Conservation (phyloP, 108 stramenopile genomes). For the Fistulifera solaris region DNA sequence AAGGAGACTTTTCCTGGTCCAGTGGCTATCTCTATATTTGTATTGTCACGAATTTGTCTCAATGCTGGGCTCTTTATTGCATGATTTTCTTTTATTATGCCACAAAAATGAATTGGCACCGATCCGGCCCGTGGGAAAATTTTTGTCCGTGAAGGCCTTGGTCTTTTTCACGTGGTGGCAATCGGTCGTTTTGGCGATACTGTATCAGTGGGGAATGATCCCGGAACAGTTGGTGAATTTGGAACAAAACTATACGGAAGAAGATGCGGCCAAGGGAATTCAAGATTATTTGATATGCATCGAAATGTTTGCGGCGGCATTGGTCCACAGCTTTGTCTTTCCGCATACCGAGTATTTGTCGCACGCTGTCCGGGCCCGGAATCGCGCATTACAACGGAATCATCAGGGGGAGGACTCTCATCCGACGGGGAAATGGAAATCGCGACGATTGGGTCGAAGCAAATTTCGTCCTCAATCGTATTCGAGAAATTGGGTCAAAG, state of each 20-base stretch:
- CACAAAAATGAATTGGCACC: constrained; percentile 79
- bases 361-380: constrained; percentile 50
- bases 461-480: no score
- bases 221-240: constrained; percentile 46
- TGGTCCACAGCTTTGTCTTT: constrained; percentile 91
- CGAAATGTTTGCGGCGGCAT: constrained; percentile 93
- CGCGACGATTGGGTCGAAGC: constrained; percentile 3
- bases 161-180: constrained; percentile 99
- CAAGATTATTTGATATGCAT: constrained; percentile 97
- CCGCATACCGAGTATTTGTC: constrained; percentile 82
- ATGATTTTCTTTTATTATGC: constrained; percentile 92
- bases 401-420: no score
- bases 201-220: constrained; percentile 79
- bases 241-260: constrained; percentile 52
- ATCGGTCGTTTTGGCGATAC: constrained; percentile 63
- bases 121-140: constrained; percentile 92
- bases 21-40: constrained; percentile 85
- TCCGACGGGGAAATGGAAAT: constrained; percentile 27
- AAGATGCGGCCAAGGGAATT: constrained; percentile 90
- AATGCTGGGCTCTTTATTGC: constrained; percentile 95
- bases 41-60: constrained; percentile 82
- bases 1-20: constrained; percentile 74
- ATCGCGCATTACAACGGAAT: constrained; percentile 26
- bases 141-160: constrained; percentile 87
- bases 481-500: not conserved